Percentiles rank a stretch among this genome's conserved stretches.
Conservation (phyloP, 805 yeast species). For the Candida glaebosa region DNA sequence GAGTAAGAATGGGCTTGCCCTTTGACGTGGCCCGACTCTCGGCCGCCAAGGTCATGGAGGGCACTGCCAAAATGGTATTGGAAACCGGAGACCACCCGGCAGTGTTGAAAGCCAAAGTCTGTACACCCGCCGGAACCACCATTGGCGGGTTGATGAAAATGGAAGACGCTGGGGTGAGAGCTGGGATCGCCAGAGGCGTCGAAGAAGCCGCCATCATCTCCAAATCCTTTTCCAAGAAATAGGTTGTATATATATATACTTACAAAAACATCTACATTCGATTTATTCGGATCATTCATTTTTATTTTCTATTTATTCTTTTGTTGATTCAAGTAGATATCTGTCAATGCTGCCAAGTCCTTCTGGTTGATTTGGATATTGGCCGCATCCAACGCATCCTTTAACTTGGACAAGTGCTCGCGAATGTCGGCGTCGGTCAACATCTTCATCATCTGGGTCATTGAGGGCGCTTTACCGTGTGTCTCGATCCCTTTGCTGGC, state of each 20-base stretch:
- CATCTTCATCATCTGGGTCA: conserved; percentile 34
- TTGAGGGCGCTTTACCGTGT: conserved; percentile 29
- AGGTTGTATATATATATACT: conserved; percentile 4
- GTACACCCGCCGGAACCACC: conserved; percentile 98
- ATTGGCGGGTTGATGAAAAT: conserved; percentile 90
- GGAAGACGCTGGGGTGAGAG: conserved; percentile 88
- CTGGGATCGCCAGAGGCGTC: conserved; percentile 83
- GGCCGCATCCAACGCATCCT: conserved; percentile 28
- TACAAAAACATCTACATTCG: too few relatives aligned
- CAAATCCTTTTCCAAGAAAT: conserved; percentile 41
- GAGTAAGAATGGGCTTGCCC: conserved; percentile 91
- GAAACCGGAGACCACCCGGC: conserved; percentile 86
- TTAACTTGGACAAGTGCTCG: conserved; percentile 23
- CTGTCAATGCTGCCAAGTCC: conserved; percentile 27
- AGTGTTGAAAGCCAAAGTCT: conserved; percentile 77
- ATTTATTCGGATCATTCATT: too few relatives aligned
- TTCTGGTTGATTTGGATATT: conserved; percentile 28
- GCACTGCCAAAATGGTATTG: conserved; percentile 87
- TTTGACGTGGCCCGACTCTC: conserved; percentile 75
- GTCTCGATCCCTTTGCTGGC: conserved; percentile 29
- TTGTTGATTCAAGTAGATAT: conserved; percentile 4
- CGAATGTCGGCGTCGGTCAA: conserved; percentile 35
- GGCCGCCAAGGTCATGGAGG: conserved; percentile 92
- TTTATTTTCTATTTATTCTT: conserved; percentile 5
- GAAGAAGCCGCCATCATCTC: conserved; percentile 91